phyloP scores from a whole-genome alignment of 768 basidiomycete species.

The Rubroboletus pulcherrimus region DNA sequence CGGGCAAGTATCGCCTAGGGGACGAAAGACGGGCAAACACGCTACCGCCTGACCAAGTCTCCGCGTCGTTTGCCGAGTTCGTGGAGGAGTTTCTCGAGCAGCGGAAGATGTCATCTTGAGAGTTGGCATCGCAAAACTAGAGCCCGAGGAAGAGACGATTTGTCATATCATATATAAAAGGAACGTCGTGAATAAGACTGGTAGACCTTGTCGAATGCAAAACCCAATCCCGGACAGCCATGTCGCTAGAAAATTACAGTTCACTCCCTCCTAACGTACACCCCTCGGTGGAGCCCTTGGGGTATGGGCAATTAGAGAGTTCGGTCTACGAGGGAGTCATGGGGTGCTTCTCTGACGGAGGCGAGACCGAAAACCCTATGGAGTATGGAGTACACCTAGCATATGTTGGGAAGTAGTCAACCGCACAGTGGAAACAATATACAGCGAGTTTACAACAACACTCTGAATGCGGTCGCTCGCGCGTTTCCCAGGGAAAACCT shows the following conservation, averaged over 20 bases:
- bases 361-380: neutral
- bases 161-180: neutral
- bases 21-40: slow-evolving; percentile 45
- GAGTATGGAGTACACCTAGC: neutral
- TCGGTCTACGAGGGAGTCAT: neutral
- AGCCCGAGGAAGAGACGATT: neutral
- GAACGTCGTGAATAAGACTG: slow-evolving; percentile 12
- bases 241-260: too few relatives aligned
- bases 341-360: neutral
- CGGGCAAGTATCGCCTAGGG: slow-evolving; percentile 65
- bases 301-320: neutral
- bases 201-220: neutral
- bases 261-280: neutral
- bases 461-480: neutral
- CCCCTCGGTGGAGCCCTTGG: too few relatives aligned
- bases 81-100: slow-evolving; percentile 42
- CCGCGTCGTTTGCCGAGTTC: slow-evolving; percentile 50
- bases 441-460: neutral
- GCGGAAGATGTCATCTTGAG: neutral
- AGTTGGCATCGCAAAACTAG: neutral
- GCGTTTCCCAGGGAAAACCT: neutral
- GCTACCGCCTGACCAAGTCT: slow-evolving; percentile 49
- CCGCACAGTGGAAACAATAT: neutral
- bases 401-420: neutral
- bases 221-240: too few relatives aligned